Conservation (phyloP, 2,329 filamentous ascomycete genomes). For the Pyrenophora seminiperda region DNA sequence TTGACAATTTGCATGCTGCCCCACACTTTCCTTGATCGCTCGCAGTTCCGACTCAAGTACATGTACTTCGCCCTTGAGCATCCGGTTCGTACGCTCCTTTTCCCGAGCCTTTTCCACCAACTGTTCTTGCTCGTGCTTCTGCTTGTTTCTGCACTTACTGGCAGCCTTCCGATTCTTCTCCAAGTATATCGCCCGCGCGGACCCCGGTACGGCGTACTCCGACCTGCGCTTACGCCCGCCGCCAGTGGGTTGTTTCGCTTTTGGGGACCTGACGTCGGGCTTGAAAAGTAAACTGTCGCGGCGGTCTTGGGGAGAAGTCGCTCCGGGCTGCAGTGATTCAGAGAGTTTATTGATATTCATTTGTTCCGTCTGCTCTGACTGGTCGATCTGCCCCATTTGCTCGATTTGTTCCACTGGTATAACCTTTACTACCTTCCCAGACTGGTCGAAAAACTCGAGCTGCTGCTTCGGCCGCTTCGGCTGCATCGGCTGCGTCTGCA, state of each 20-base stretch:
- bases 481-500: too few relatives aligned
- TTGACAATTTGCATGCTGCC: constrained; percentile 31
- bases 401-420: too few relatives aligned
- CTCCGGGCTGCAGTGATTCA: background rate
- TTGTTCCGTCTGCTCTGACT: too few relatives aligned
- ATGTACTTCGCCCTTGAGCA: constrained; percentile 36
- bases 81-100: constrained; percentile 34
- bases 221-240: constrained; percentile 24
- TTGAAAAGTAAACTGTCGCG: constrained; percentile 1
- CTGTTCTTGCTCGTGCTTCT: constrained; percentile 59
- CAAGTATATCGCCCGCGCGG: constrained; percentile 50
- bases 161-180: constrained; percentile 74
- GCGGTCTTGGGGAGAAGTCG: background rate
- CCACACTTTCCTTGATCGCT: constrained; percentile 32
- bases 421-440: too few relatives aligned
- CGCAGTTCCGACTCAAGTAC: constrained; percentile 30
- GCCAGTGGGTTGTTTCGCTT: background rate
- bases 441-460: too few relatives aligned
- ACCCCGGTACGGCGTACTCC: constrained; percentile 30
- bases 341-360: too few relatives aligned
- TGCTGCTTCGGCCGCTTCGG: too few relatives aligned
- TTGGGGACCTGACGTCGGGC: constrained; percentile 7
- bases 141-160: constrained; percentile 73
- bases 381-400: too few relatives aligned
- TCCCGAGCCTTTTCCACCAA: constrained; percentile 53